A percentile compares a stretch with the other conserved stretches of the same genome.
Evolutionary conservation across 2,329 filamentous ascomycete species (phyloP).

Genomic region (Clarireedia hainanense): DNA sequence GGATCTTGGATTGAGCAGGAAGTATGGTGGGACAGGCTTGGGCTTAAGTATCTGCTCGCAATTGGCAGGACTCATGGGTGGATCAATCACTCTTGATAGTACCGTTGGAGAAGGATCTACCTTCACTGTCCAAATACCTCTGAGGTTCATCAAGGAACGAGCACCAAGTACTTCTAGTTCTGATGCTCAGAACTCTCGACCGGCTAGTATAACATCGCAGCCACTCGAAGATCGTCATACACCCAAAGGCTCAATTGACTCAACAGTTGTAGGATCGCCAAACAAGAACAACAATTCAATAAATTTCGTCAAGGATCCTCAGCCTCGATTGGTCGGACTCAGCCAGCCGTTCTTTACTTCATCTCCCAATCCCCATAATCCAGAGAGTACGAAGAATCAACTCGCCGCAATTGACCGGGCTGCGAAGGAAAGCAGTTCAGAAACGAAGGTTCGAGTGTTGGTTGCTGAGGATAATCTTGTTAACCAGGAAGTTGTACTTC

Average conservation of each 20-base stretch:
- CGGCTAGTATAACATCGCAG: slow-evolving; percentile 4
- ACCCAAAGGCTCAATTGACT: slow-evolving; percentile 1
- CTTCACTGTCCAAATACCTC: slow-evolving; percentile 75
- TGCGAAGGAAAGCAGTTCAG: slow-evolving; percentile 49
- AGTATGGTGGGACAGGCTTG: slow-evolving; percentile 81
- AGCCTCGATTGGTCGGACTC: slow-evolving; percentile 74
- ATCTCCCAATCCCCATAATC: slow-evolving; percentile 11
- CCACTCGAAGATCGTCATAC: slow-evolving; percentile 2
- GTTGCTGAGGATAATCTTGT: slow-evolving; percentile 75
- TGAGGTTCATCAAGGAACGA: slow-evolving; percentile 38
- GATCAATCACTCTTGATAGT: slow-evolving; percentile 64
- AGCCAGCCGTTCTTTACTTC: slow-evolving; percentile 70
- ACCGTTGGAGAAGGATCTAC: slow-evolving; percentile 66
- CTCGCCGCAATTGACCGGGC: slow-evolving; percentile 58
- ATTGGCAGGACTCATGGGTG: slow-evolving; percentile 75
- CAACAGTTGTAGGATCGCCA: background rate
- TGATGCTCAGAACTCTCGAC: slow-evolving; percentile 26
- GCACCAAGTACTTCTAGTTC: slow-evolving; percentile 20
- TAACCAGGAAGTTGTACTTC: slow-evolving; percentile 53
- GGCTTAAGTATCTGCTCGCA: slow-evolving; percentile 87
- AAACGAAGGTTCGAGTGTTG: slow-evolving; percentile 66
- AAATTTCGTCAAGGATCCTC: slow-evolving; percentile 49
- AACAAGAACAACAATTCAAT: slow-evolving; percentile 16
- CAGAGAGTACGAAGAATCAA: slow-evolving; percentile 43
- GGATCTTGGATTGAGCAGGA: slow-evolving; percentile 82